Evolutionary conservation across 2,329 filamentous ascomycete species (phyloP), one percentile per base, ranked within the genome.

Genomic region (Fusarium subglutinans): DNA sequence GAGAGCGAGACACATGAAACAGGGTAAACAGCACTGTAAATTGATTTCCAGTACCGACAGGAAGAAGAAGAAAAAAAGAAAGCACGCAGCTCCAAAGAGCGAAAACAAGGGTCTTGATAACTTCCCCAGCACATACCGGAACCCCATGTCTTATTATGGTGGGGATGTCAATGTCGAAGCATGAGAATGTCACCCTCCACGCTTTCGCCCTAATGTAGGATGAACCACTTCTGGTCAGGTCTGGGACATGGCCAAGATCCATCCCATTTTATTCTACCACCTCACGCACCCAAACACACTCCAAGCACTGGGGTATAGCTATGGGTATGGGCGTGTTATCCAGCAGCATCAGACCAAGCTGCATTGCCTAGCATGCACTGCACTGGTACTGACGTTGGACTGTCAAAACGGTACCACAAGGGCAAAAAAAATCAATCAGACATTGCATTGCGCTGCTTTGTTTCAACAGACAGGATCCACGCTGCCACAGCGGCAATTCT

Each of bases 201-300:
- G 74, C 74, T 76, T 70, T 56, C 70, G 74, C 76, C 73, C 80
- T 80, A 81, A 81, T 81, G 80, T 80, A 79, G 72, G 77, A 76
- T 65, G 73, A 79, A 78, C 76, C 77, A 72, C 72, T 80, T 81
- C 74, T 69, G 76, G 77, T 47, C 78, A 79, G 73, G 75, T 76
- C 73, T 69, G 73, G 51, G 73, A 63, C 66, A 57, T 72, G 74
- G 74, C 70, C 70, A 76, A 79, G 72, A 79, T 79, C 76, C 69
- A 72, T 78, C 72, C 78, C 74, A 78, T 73, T 77, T 77, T 74
- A 73, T 69, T 76, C 76, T 62, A 48, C 58, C 55, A 68, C 50
- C 40, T 48, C 56, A 60, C 51, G 72, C 67, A 74, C 55, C 63
- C 62, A 68, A 74, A 41, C 66, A 67, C 64, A 76, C 47, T 65